Evolutionary conservation across 2,329 filamentous ascomycete species (phyloP).

Genomic region (Xylariomycetidae sp.): DNA sequence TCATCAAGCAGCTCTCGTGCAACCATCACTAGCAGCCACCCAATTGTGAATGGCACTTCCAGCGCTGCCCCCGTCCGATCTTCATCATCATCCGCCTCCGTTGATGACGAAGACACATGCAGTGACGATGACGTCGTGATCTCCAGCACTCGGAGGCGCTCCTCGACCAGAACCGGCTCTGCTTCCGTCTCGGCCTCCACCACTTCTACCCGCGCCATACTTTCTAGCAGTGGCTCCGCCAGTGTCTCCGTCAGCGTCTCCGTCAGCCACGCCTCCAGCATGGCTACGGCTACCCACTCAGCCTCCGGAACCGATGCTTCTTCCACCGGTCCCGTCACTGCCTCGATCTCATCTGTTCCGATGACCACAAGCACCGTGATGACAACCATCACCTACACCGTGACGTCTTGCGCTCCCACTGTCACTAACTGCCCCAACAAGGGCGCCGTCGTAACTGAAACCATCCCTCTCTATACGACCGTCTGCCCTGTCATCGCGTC

Average conservation of each 20-base stretch:
- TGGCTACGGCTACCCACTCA: background rate
- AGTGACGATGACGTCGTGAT: background rate
- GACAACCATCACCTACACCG: constrained; percentile 21
- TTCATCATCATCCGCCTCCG: background rate
- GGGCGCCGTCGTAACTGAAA: constrained; percentile 32
- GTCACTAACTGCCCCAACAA: constrained; percentile 35
- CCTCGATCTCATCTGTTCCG: constrained; percentile 6
- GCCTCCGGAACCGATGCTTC: background rate
- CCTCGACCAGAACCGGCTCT: too few species aligned
- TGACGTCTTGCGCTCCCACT: constrained; percentile 23
- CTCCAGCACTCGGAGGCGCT: too few species aligned
- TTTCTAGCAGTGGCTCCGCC: too few species aligned
- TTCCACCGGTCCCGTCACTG: background rate
- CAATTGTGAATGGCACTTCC: background rate
- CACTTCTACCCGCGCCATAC: too few species aligned
- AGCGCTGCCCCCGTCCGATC: background rate
- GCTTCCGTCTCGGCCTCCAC: too few species aligned
- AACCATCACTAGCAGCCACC: constrained; percentile 7
- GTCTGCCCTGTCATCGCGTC: constrained; percentile 32
- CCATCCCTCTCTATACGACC: constrained; percentile 40
- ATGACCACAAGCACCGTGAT: constrained; percentile 24
- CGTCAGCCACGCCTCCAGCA: too few species aligned
- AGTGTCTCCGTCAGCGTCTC: too few species aligned
- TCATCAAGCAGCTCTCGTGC: constrained; percentile 6
- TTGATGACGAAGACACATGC: background rate